Base-by-base conservation (phyloP, 192 early-diverging fungal species). In the Powellomyces hirtus region DNA sequence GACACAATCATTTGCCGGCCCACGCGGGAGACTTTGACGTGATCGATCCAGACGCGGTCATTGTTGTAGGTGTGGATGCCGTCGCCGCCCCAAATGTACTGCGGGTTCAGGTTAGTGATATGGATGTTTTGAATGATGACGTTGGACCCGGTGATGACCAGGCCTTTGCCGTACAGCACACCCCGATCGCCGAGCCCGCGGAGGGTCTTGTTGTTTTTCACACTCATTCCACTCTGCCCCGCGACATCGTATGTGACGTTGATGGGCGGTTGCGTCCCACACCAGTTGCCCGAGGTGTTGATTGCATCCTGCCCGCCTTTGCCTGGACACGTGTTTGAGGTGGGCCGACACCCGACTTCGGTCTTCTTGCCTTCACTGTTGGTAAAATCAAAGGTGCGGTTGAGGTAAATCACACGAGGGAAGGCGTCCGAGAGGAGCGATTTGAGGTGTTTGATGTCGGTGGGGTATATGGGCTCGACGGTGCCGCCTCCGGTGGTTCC, bases 51-150 rank as follows among this genome's bases (percentile, higher is more conserved):
- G 29, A 56, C 18, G 20, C 16, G 5, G 24, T 18, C 53, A 16
- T 56, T 27, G 26, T 7, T 3, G 53, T 56, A 56, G n/a, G n/a
- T n/a, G n/a, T n/a, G n/a, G 7, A 56, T 29, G 26, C 27, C 53
- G 53, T 56, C 53, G 5, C 53, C 53, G 24, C 53, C 53, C 53
- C 53, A 56, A 18, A 56, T 56, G 53, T 33, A 34, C 29, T 27
- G 31, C 31, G 18, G 20, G 53, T 56, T 56, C 27, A 56, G 18
- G 10, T 56, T 29, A 3, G 53, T 56, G 29, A 56, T 56, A 31
- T 56, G 53, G 3, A 56, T 29, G 29, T 56, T 56, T 31, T 56
- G 53, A 18, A 56, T 16, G 29, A 56, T 56, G 53, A 56, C 31
- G 29, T 56, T 56, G 10, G 53, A 29, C 29, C 14, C 16, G 2